Evolutionary conservation across 2,329 filamentous ascomycete genomes (phyloP).

Genomic region (Pseudogymnoascus sp.): DNA sequence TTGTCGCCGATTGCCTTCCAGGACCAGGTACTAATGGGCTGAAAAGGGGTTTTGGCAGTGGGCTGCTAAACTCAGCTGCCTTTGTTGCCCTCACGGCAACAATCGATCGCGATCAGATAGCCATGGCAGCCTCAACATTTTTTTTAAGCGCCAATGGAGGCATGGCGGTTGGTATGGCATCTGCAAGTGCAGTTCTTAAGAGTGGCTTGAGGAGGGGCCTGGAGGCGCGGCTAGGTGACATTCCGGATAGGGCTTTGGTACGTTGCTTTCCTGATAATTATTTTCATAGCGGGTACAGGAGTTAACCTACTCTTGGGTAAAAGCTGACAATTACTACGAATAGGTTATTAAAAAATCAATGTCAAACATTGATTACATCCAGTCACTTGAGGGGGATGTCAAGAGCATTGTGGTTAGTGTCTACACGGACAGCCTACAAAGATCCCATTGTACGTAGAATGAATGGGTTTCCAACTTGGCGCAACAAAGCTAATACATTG

Average conservation of each 20-base stretch:
- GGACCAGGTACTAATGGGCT: not conserved
- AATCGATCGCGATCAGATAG: constrained; percentile 37
- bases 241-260: not conserved
- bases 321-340: not conserved
- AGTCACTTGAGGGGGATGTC: not conserved
- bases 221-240: not conserved
- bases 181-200: constrained; percentile 16
- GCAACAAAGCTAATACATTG: not conserved
- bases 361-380: constrained; percentile 2
- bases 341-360: not conserved
- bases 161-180: constrained; percentile 19
- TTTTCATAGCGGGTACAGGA: not conserved
- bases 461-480: not conserved
- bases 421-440: not conserved
- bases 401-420: not conserved
- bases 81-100: constrained; percentile 42
- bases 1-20: not conserved
- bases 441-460: not conserved
- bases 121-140: constrained; percentile 40
- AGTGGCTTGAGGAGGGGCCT: constrained; percentile 9
- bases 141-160: constrained; percentile 30
- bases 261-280: not conserved
- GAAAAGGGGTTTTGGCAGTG: constrained; percentile 40
- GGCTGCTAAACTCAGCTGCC: constrained; percentile 35
- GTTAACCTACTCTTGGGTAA: not conserved